Evolutionary conservation across 73 alveolate species (phyloP).

Genomic region (Paramecium caudatum): DNA sequence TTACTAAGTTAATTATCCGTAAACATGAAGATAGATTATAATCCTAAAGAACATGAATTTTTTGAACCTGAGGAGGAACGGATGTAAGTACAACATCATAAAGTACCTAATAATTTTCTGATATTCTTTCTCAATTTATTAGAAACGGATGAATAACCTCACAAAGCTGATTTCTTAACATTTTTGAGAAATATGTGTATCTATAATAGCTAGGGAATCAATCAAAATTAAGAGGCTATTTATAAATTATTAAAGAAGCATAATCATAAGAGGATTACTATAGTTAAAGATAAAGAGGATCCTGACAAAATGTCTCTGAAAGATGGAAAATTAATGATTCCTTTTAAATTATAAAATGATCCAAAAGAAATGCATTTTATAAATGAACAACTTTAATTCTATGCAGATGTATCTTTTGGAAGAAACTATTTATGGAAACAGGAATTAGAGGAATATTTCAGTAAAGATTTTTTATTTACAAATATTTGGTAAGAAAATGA

Average conservation of each 20-base stretch:
- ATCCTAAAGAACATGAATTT: conserved; percentile 48
- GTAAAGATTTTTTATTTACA: conserved; percentile 59
- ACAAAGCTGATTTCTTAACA: conserved; percentile 27
- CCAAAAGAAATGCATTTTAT: conserved; percentile 47
- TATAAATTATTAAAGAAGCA: conserved; percentile 46
- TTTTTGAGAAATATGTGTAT: conserved; percentile 62
- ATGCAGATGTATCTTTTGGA: conserved; percentile 74
- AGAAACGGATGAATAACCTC: conserved; percentile 43
- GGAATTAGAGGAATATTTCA: conserved; percentile 58
- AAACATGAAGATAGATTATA: conserved; percentile 69
- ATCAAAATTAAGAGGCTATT: conserved; percentile 51
- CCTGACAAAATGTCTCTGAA: conserved; percentile 21
- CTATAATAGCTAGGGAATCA: conserved; percentile 9
- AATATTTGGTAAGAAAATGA: conserved; percentile 72
- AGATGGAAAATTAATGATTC: conserved; percentile 65
- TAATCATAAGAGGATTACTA: conserved; percentile 21
- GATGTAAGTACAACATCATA: conserved; percentile 54
- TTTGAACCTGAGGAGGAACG: conserved; percentile 68
- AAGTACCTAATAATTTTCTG: conserved; percentile 29
- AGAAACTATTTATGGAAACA: conserved; percentile 75
- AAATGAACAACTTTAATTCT: conserved; percentile 68
- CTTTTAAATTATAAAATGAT: conserved; percentile 26
- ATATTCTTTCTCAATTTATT: conserved; percentile 40
- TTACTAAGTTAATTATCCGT: conserved; percentile 56
- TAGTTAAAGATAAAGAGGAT: conserved; percentile 54